These are phyloP conservation scores for Fusarium sp. DNA, from an alignment of 2,329 filamentous ascomycete species.

Conservation along the genomic window DNA sequence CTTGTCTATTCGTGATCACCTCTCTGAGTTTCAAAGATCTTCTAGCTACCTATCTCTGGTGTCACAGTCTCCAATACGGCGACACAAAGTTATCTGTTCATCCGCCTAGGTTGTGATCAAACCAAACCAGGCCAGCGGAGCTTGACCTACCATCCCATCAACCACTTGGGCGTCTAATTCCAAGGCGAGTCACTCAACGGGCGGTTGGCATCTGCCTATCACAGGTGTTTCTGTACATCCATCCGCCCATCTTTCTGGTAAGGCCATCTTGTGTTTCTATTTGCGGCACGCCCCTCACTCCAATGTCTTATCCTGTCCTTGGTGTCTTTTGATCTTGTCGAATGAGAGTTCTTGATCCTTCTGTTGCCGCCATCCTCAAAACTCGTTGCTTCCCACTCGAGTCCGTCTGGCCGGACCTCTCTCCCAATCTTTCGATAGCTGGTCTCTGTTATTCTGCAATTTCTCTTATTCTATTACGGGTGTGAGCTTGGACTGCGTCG, in stretches of 20 bases:
- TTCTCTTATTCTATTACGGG: conserved; percentile 49
- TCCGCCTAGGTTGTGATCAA: conserved; percentile 15
- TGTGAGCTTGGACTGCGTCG: conserved; percentile 46
- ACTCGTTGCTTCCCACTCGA: conserved; percentile 60
- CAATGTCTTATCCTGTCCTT: conserved; percentile 48
- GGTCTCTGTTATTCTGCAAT: conserved; percentile 60
- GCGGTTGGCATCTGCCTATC: conserved; percentile 47
- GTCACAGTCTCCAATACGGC: conserved; percentile 4
- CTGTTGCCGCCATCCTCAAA: conserved; percentile 59
- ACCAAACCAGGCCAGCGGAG: conserved; percentile 32
- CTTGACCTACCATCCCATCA: conserved; percentile 54
- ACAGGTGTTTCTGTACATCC: conserved; percentile 38
- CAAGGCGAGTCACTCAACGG: conserved; percentile 41
- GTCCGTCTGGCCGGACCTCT: conserved; percentile 50
- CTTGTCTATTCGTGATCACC: not conserved
- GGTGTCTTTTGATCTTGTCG: conserved; percentile 53
- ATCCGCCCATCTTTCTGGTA: conserved; percentile 43
- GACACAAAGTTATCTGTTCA: conserved; percentile 5
- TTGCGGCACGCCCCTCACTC: conserved; percentile 41
- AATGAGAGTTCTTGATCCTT: conserved; percentile 49
- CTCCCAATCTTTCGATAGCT: conserved; percentile 64
- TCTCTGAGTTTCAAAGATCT: not conserved
- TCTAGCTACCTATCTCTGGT: not conserved
- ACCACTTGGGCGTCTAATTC: conserved; percentile 46
- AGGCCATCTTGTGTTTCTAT: conserved; percentile 45